Evolutionary conservation across 2,329 filamentous ascomycete species (phyloP), one percentile per base, ranked within the genome.

Genomic region (Neonectria neomacrospora): DNA sequence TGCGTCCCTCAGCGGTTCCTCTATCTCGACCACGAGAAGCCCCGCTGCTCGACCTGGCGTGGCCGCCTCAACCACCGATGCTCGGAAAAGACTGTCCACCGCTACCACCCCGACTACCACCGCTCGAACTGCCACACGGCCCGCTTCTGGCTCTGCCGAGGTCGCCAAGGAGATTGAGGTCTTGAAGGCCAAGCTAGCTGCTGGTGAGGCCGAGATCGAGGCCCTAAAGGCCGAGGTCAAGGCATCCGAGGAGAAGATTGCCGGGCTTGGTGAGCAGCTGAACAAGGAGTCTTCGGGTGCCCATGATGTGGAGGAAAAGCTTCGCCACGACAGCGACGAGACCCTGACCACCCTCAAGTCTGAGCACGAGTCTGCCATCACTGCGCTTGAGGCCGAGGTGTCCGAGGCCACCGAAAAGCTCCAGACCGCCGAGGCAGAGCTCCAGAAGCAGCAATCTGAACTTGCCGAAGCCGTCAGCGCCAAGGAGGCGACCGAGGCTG

Each of bases 71-170:
- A 80, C 77, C 7, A 79, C 82, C 2, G 78, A 83, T 39, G 82
- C 86, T 45, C 80, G 83, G 73, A 90, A 89, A 78, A 81, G 87
- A 30, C 77, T 90, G 18, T 89, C 88, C 10, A 81, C 81, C 1
- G 79, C 81, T 22, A 79, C 82, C 28, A 73, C 77, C 2, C 72
- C 82, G 3, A 69, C 81, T 14, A 56, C 78, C 11, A 71, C 79
- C 18, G 58, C 78, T 26, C 76, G 80, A 34, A 73, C 81, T 4
- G 65, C 79, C 3, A 59, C 80, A 55, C 82, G 85, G 66, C 74
- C 78, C 5, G 60, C 80, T n/a, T 71, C 80, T 44, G 75, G 80
- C 34, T 79, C 81, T 22, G 74, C 80, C 16, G 80, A 82, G 11
- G 68, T 77, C 8, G 74, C 82, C 20, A 89, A 87, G 77, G 86